Percentiles rank a stretch among this genome's conserved stretches.
These are phyloP conservation scores for Fraxinus greggii DNA, from an alignment of 305 asterid species.

Conservation along the genomic window DNA sequence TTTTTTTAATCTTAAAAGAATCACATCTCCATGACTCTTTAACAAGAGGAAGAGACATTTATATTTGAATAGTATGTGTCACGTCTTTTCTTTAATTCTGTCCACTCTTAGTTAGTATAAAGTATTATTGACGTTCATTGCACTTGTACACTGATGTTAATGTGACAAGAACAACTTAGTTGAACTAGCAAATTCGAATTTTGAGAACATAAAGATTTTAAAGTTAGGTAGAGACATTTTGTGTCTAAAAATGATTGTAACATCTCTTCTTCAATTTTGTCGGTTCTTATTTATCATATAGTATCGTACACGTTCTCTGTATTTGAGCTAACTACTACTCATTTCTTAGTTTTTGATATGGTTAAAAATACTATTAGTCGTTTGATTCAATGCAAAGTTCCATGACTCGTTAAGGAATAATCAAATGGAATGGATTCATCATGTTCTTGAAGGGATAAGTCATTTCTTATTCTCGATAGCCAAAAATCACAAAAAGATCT, in stretches of 20 bases:
- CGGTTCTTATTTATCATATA: background rate
- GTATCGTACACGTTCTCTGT: background rate
- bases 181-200: background rate
- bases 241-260: background rate
- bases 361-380: too few species aligned
- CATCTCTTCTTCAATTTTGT: background rate
- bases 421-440: background rate
- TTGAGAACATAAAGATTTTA: background rate
- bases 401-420: too few species aligned
- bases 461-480: too few species aligned
- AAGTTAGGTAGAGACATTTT: background rate
- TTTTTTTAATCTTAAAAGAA: background rate
- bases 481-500: background rate
- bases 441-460: too few species aligned
- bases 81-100: background rate
- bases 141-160: background rate
- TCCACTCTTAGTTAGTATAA: background rate
- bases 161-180: background rate
- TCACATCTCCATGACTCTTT: background rate
- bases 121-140: background rate
- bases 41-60: background rate
- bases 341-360: too few species aligned
- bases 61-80: background rate
- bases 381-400: too few species aligned
- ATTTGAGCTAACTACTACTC: background rate